Conservation (phyloP, 2,329 filamentous ascomycete species). For the Periglandula ipomoeae region DNA sequence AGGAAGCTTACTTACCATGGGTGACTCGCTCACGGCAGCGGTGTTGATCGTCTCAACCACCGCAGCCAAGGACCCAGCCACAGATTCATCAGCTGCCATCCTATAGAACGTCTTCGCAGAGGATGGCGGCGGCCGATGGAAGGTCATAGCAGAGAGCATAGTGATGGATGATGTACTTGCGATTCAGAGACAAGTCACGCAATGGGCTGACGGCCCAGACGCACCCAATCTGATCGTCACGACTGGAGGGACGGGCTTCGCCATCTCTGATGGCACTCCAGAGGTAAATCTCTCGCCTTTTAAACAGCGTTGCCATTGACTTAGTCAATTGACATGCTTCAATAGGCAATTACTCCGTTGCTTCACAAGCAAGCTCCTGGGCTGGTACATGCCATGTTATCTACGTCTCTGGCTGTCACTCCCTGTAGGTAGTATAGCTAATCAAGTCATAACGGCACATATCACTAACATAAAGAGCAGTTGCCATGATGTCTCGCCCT, state of each 20-base stretch:
- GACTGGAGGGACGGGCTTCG: conserved; percentile 90
- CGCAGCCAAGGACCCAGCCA: conserved; percentile 66
- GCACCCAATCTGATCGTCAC: conserved; percentile 71
- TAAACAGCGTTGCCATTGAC: neutral
- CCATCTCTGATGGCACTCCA: conserved; percentile 74
- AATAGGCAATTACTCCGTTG: conserved; percentile 65
- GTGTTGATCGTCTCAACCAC: conserved; percentile 90
- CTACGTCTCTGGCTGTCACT: conserved; percentile 74
- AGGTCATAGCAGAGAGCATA: conserved; percentile 58
- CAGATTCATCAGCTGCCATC: conserved; percentile 62
- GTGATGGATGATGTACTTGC: conserved; percentile 66
- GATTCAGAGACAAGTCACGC: conserved; percentile 64
- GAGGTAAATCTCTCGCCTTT: conserved; percentile 47
- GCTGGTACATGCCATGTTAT: conserved; percentile 89
- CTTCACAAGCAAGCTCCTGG: conserved; percentile 82
- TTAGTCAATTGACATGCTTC: neutral
- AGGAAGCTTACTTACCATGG: conserved; percentile 16
- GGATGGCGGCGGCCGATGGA: conserved; percentile 64
- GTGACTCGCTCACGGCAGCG: conserved; percentile 53
- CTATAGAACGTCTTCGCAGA: conserved; percentile 61
- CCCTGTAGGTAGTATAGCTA: conserved; percentile 57
- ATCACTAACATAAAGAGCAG: conserved; percentile 32
- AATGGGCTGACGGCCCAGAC: conserved; percentile 61
- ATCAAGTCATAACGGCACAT: too few relatives aligned
- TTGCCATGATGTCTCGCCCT: conserved; percentile 93